Conservation (phyloP, 345 rosid genomes). For the Populus pruinosa region DNA sequence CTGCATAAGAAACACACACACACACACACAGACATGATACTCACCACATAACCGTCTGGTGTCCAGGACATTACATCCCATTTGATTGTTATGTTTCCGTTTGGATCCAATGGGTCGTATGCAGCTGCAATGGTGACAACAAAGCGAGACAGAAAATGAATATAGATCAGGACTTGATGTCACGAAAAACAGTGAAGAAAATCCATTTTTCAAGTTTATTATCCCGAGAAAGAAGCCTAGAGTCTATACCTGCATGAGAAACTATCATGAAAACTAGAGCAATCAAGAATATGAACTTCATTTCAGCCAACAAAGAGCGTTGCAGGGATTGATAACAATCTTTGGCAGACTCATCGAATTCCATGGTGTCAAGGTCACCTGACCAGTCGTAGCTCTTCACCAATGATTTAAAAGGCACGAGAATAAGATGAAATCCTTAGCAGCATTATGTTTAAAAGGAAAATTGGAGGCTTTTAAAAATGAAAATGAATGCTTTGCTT, state of each 20-base stretch:
- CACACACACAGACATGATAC: neutral
- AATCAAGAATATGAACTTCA: slow-evolving; percentile 22
- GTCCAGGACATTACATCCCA: slow-evolving; percentile 36
- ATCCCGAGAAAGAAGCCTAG: neutral
- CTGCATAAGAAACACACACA: slow-evolving; percentile 41
- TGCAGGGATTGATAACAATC: neutral
- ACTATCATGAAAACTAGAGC: slow-evolving; percentile 27
- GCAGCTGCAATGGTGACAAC: slow-evolving; percentile 16
- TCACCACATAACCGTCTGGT: slow-evolving; percentile 41
- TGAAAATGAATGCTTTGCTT: slow-evolving; percentile 10
- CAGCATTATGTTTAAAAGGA: slow-evolving; percentile 18
- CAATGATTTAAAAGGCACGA: slow-evolving; percentile 12
- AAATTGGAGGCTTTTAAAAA: neutral
- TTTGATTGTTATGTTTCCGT: slow-evolving; percentile 27
- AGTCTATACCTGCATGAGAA: slow-evolving; percentile 37
- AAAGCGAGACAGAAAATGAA: neutral
- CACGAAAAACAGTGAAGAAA: neutral
- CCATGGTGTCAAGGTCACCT: slow-evolving; percentile 25
- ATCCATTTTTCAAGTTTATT: neutral
- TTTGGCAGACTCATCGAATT: neutral
- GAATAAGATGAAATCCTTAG: neutral
- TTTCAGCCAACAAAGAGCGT: slow-evolving; percentile 14
- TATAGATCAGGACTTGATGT: neutral
- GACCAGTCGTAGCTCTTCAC: slow-evolving; percentile 2
- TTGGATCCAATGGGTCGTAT: slow-evolving; percentile 26